Base-by-base conservation (phyloP, 768 basidiomycete genomes). In the Cubamyces lactineus region DNA sequence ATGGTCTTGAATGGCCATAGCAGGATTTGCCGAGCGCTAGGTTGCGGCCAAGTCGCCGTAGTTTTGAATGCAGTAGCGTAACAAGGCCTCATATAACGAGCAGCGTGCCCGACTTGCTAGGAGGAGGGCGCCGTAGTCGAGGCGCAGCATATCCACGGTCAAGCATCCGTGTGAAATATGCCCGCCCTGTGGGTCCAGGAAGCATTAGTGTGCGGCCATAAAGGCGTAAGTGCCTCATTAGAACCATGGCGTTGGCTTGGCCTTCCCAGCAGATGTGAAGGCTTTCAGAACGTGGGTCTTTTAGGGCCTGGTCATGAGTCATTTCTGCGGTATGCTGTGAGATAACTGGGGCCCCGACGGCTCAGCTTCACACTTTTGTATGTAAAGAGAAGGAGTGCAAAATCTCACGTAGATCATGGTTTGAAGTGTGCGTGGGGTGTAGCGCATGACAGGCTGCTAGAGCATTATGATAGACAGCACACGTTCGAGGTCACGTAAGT, bases 121-220 rank as follows among this genome's bases (percentile, higher is more conserved):
- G 39, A 23, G 40, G 9, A 26, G 40, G 40, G 39, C 17, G 42
- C 16, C 26, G 19, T 8, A 16, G 13, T 9, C n/a, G 19, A 28
- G 19, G 46, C 47, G 46, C 2, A 8, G n/a, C 6, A 5, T 26
- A 6, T n/a, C 46, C 57, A 59, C 57, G 57, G n/a, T 41, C 23
- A 13, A 43, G 15, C 11, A 2, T 15, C 17, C 49, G 57, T 59
- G 57, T 21, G 57, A 59, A 26, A 19, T 19, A 43, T 38, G 13
- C 48, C 49, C 57, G 49, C 30, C 19, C 39, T 41, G 41, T 21
- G 49, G 57, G 49, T n/a, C 28, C 24, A 59, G 38, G 49, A 42
- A 59, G 49, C 49, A 15, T 16, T 24, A 16, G 19, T 13, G 21
- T 24, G 39, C 19, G 23, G 5, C n/a, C 49, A n/a, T 13, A 21